Percentiles rank a stretch among this genome's conserved stretches.
These are phyloP conservation scores for Musa acuminata DNA, from an alignment of 176 grass and related monocot genomes.

Conservation along the genomic window DNA sequence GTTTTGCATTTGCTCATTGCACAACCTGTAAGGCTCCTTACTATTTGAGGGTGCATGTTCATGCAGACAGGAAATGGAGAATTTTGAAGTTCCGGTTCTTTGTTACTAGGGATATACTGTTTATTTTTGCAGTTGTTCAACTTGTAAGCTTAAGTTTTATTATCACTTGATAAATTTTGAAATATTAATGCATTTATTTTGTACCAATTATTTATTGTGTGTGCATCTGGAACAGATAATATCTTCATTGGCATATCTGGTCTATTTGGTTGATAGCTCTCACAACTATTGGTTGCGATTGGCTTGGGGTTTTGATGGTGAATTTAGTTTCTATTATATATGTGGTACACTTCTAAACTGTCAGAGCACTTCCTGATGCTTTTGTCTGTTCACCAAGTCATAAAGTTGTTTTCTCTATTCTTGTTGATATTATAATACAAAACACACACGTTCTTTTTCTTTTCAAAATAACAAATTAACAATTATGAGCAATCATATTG, in stretches of 20 bases:
- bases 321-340: conserved; percentile 98
- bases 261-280: conserved; percentile 82
- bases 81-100: conserved; percentile 95
- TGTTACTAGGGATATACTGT: conserved; percentile 91
- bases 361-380: background rate
- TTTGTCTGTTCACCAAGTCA: background rate
- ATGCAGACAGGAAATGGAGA: conserved; percentile 90
- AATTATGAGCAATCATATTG: too few relatives aligned
- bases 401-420: background rate
- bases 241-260: conserved; percentile 68
- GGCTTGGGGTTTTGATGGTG: conserved; percentile 81
- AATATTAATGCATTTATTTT: conserved; percentile 14
- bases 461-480: too few relatives aligned
- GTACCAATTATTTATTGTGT: background rate
- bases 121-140: conserved; percentile 79
- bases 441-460: too few relatives aligned
- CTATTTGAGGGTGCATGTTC: conserved; percentile 81
- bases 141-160: conserved; percentile 47
- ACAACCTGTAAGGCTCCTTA: conserved; percentile 97
- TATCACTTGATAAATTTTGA: conserved; percentile 21
- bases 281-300: conserved; percentile 80
- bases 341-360: conserved; percentile 59
- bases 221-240: conserved; percentile 49
- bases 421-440: too few relatives aligned
- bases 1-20: conserved; percentile 97